Percentiles rank a stretch among this genome's conserved stretches.
These are phyloP conservation scores for Spergularia bocconei DNA, from an alignment of 148 eudicot species.

Conservation along the genomic window DNA sequence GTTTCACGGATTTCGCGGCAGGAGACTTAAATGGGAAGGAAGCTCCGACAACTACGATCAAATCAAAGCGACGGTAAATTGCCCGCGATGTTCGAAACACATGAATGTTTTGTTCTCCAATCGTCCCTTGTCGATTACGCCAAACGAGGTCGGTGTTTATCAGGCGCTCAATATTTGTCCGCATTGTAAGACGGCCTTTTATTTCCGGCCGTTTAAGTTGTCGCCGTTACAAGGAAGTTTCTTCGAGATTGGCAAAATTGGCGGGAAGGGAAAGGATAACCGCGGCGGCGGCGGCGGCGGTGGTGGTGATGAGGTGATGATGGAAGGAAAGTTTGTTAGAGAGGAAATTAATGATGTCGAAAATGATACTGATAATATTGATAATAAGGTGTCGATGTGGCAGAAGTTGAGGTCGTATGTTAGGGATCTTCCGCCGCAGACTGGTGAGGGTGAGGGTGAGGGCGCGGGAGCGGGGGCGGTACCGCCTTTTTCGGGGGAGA, in stretches of 20 bases:
- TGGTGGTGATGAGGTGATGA: constrained; percentile 13
- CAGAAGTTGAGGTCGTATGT: constrained; percentile 81
- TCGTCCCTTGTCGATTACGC: constrained; percentile 66
- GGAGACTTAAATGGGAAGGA: constrained; percentile 69
- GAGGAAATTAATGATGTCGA: constrained; percentile 22
- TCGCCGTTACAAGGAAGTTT: constrained; percentile 79
- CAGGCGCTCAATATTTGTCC: constrained; percentile 80
- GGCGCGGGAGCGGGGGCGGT: neutral
- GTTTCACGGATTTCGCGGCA: constrained; percentile 33
- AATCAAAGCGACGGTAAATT: constrained; percentile 67
- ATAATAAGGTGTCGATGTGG: constrained; percentile 51
- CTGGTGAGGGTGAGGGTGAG: neutral
- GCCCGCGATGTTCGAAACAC: constrained; percentile 65
- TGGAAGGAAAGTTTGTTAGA: constrained; percentile 32
- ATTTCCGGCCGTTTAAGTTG: constrained; percentile 69
- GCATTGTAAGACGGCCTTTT: constrained; percentile 67
- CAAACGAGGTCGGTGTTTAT: constrained; percentile 47
- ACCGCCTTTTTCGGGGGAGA: constrained; percentile 7
- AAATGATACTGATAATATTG: constrained; percentile 28
- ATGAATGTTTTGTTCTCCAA: constrained; percentile 80
- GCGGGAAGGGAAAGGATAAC: constrained; percentile 21
- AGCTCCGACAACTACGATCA: constrained; percentile 62
- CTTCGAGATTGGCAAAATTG: constrained; percentile 76
- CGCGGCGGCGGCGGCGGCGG: neutral
- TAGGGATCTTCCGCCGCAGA: constrained; percentile 28